Base-by-base conservation (phyloP, 2,329 filamentous ascomycete species). In the Calonectria fujianensis region DNA sequence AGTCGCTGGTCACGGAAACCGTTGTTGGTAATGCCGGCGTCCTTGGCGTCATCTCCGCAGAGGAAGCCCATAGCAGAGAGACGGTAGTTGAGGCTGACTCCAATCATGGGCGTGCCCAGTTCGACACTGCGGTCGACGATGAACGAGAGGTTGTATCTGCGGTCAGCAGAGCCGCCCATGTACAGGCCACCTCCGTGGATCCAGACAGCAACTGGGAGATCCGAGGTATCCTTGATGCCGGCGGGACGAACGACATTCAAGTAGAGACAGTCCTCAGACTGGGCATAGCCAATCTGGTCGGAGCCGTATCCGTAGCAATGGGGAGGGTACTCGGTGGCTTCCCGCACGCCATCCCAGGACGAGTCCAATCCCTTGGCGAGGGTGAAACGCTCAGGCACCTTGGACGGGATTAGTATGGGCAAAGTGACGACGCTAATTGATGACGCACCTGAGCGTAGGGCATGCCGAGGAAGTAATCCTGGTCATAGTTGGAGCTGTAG, bases 121-220 rank as follows among this genome's bases (percentile, higher is more conserved):
- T 84, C 76, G 4, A 86, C 84, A 1, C 87, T 85, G 50, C 88
- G 86, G 18, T 87, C 79, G 2, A 93, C 89, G 39, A 93, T 89
- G 72, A 89, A 91, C 13, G 90, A 90, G 45, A 93, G 85, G 75
- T 93, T 93, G 80, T 93, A 93, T 35, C 91, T 86, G 39, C 85
- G 81, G 70, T 90, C 87, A 74, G 80, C 37, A 82, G 80, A 80
- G 27, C 83, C 83, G 3, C 83, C 83, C 80, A 81, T 80, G n/a
- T 39, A 74, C 29, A 85, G 59, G 20, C 82, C 82, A 31, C 83
- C 83, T 41, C 87, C 88, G 72, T 92, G 89, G 57, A 93, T 91
- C 90, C 91, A 93, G 0, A 92, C 86, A 14, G 86, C 87, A 9
- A 70, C 89, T 0, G 91, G 91, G 3, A 93, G 84, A 14, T 83